Evolutionary conservation across 208 protist species (phyloP).

Genomic region (Leishmania martiniquensis): DNA sequence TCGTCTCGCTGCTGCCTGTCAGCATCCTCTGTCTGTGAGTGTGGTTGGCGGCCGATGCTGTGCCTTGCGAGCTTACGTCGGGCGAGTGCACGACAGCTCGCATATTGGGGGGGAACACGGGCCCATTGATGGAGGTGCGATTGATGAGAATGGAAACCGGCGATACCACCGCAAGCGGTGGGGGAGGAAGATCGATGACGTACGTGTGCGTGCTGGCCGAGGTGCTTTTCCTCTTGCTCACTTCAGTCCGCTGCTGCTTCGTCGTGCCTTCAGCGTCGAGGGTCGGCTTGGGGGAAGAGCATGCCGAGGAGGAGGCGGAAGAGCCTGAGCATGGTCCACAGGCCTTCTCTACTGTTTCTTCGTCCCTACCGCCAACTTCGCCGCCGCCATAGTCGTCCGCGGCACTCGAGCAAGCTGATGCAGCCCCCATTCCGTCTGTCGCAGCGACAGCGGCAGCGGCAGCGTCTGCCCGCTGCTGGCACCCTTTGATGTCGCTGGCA

Average conservation of each 20-base stretch:
- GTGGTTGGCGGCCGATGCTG: slow-evolving; percentile 5
- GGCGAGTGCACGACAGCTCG: slow-evolving; percentile 39
- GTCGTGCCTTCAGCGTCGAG: not conserved
- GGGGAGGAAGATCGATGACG: slow-evolving; percentile 23
- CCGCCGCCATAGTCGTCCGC: not conserved
- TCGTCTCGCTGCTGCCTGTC: slow-evolving; percentile 9
- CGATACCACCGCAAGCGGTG: slow-evolving; percentile 21
- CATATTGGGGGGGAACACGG: slow-evolving; percentile 10
- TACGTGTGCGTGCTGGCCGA: not conserved
- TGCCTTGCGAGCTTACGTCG: slow-evolving; percentile 3
- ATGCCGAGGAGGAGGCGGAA: not conserved
- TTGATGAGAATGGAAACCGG: slow-evolving; percentile 41
- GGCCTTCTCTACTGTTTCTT: not conserved
- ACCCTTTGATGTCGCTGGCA: not conserved
- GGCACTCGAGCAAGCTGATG: not conserved
- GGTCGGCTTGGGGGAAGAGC: not conserved
- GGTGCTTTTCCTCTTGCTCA: not conserved
- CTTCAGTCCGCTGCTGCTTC: not conserved
- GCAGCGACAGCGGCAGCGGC: not conserved
- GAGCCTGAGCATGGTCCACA: not conserved
- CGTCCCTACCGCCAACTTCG: not conserved
- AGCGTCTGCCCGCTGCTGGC: not conserved
- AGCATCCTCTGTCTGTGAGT: slow-evolving; percentile 12
- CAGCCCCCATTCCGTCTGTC: not conserved
- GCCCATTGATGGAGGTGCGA: slow-evolving; percentile 4